Base-by-base conservation (phyloP, 768 basidiomycete species). In the Hydnomerulius pinastri region DNA sequence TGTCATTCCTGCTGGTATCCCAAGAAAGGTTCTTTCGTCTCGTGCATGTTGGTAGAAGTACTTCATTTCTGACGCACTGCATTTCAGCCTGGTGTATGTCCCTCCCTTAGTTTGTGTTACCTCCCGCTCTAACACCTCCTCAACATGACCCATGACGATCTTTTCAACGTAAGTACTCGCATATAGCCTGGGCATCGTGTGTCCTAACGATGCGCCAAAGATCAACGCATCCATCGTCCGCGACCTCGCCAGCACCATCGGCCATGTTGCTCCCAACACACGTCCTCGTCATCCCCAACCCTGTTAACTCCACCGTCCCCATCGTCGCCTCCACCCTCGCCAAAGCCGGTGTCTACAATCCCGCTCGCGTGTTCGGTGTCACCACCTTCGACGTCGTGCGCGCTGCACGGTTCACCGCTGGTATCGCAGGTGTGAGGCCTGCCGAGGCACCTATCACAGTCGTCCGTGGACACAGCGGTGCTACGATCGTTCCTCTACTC, bases 321-420 rank as follows among this genome's bases (percentile, higher is more conserved):
- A 97, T 99, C 62, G 94, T 97, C 59, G 93, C 94, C 38, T 81
- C 85, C 59, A 89, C 90, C 51, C 86, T 97, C 69, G 83, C 90
- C 74, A 90, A 93, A 71, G 88, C 88, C 11, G 94, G 94, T 53
- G 90, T 90, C 52, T 98, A 89, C 75, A 84, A 99, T 77, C 92
- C 93, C 48, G 75, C 76, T 52, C 88, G 81, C 59, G 70, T 98
- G 63, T 98, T 97, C 70, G 97, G 96, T 80, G 88, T 99, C 55
- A 98, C 96, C 66, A 93, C 95, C 65, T 91, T 99, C 66, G 96
- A 99, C 65, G 93, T 99, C 62, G 95, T 98, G 71, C 92, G 96
- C 60, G 85, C 96, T 29, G 84, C 91, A 38, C 92, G 91, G 52
- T 98, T 98, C 84, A 81, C 93, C 49, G 80, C 83, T 18, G 80